Evolutionary conservation across 176 grass and related monocot genomes (phyloP), one percentile per base, ranked within the genome.

Genomic region (Musa itinerans): DNA sequence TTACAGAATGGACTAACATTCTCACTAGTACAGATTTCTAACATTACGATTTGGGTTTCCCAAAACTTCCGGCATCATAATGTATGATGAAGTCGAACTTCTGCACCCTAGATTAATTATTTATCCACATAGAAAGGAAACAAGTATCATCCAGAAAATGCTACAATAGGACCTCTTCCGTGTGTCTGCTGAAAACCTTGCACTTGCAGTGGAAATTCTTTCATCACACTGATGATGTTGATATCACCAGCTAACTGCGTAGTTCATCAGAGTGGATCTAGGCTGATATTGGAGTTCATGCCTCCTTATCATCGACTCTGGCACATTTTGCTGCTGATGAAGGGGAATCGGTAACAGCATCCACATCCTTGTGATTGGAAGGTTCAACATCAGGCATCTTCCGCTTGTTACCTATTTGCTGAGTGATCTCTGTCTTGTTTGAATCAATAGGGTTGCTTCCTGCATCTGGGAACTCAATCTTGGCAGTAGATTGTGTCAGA

Each of bases 371-470:
- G 21, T 62, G 69, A 76, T 51, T 61, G 0, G 29, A 68, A 64
- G 43, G 48, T 24, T 85, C 80, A 1, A 27, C 78, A 77, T 81
- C 77, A 63, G 71, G 65, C 34, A 77, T 48, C 76, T 80, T 87
- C 52, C 77, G 73, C 59, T 85, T 79, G 70, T 53, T 65, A 73
- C 58, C 85, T 55, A 80, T 62, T 48, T 72, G 71, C 7, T 49
- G 20, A 0, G 53, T 72, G 17, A 23, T 19, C 68, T 81, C 80
- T 74, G 29, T 49, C 16, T 53, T 21, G 69, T 81, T 49, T 17
- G 78, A 50, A 26, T 10, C 74, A 27, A 9, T 5, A 9, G 48
- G 43, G 17, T 49, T 68, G 34, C 54, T 82, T 76, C 78, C 78
- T 68, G 69, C 69, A 24, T 79, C 67, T 57, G 69, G 23, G 13